Conservation (phyloP, 2,329 filamentous ascomycete genomes). For the Colletotrichum filicis region DNA sequence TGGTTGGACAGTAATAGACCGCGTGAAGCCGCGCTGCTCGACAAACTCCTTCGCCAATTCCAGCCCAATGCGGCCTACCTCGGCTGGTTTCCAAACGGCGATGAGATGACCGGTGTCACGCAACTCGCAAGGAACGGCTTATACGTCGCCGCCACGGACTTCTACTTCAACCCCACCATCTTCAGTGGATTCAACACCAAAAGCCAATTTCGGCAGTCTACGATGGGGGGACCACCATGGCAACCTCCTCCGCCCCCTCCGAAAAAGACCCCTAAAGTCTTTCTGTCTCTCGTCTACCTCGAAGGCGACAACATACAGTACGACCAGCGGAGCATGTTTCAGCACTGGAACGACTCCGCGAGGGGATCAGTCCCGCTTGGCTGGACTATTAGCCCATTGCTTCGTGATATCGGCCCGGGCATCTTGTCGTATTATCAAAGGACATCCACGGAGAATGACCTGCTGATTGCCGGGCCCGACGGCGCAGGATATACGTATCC, state of each 20-base stretch:
- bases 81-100: slow-evolving; percentile 17
- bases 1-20: slow-evolving; percentile 19
- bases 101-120: slow-evolving; percentile 17
- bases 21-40: slow-evolving; percentile 2
- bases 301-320: slow-evolving; percentile 23
- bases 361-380: slow-evolving; percentile 15
- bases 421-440: slow-evolving; percentile 18
- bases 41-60: slow-evolving; percentile 1
- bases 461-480: slow-evolving; percentile 17
- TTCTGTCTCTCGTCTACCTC: slow-evolving; percentile 12
- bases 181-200: slow-evolving; percentile 5
- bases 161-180: slow-evolving; percentile 19
- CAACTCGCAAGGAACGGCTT: slow-evolving; percentile 10
- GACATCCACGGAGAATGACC: slow-evolving; percentile 9
- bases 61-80: slow-evolving; percentile 16
- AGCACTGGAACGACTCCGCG: slow-evolving; percentile 13
- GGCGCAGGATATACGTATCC: slow-evolving; percentile 21
- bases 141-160: slow-evolving; percentile 10
- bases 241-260: background rate
- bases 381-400: slow-evolving; percentile 20
- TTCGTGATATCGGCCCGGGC: slow-evolving; percentile 10
- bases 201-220: background rate
- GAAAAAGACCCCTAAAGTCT: background rate
- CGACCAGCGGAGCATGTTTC: slow-evolving; percentile 16
- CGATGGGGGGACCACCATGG: background rate